Evolutionary conservation across 1,139 yeast species (phyloP).

Genomic region (Taphrina wiesneri): DNA sequence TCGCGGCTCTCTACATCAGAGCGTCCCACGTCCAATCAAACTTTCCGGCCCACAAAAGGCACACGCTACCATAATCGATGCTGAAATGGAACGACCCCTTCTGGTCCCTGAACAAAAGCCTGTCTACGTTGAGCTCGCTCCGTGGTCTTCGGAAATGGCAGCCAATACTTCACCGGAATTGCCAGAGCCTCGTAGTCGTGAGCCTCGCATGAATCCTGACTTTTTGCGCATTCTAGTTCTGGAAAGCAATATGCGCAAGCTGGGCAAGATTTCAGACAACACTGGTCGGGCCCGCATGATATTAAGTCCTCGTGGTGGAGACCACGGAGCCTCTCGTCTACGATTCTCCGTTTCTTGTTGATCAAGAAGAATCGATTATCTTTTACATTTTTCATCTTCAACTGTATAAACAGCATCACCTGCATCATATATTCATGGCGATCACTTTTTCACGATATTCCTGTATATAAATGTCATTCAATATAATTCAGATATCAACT

Average conservation of each 20-base stretch:
- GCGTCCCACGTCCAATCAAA: constrained; percentile 11
- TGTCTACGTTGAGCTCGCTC: constrained; percentile 15
- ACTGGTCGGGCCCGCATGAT: constrained; percentile 47
- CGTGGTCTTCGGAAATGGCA: constrained; percentile 11
- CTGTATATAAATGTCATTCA: background rate
- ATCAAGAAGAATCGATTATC: no score
- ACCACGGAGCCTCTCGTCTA: background rate
- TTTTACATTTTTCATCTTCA: background rate
- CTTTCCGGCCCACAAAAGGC: constrained; percentile 7
- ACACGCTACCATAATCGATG: constrained; percentile 14
- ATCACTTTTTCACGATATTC: no score
- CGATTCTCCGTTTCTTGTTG: background rate
- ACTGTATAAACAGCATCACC: background rate
- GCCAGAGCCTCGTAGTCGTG: constrained; percentile 39
- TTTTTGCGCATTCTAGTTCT: constrained; percentile 47
- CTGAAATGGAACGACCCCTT: constrained; percentile 26
- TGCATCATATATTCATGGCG: no score
- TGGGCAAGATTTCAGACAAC: constrained; percentile 45
- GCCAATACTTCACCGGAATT: background rate
- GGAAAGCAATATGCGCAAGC: constrained; percentile 45
- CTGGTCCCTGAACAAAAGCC: background rate
- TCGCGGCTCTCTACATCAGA: background rate
- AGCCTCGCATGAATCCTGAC: constrained; percentile 46
- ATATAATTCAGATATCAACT: background rate
- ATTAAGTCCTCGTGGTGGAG: constrained; percentile 43